These are phyloP conservation scores for Gloeostereum incarnatum DNA, from an alignment of 768 basidiomycete species.

Conservation along the genomic window DNA sequence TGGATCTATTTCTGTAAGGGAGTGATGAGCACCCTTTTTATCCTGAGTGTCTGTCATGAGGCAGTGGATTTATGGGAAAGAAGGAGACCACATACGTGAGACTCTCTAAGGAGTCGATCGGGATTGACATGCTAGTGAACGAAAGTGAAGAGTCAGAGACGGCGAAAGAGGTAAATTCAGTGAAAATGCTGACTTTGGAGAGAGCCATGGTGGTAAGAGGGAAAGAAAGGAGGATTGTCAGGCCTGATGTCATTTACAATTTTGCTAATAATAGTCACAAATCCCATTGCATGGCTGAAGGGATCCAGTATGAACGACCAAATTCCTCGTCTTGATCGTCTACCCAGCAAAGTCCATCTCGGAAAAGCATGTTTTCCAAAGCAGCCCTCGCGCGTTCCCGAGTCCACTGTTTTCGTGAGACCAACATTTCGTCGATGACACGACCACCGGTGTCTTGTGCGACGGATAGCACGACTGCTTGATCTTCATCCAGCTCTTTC, in stretches of 20 bases:
- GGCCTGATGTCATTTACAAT: no score
- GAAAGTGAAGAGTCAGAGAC: constrained; percentile 3
- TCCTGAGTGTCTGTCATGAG: constrained; percentile 23
- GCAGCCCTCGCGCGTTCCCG: constrained; percentile 66
- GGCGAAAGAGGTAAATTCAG: neutral
- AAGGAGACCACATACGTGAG: constrained; percentile 36
- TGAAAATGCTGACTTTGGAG: constrained; percentile 34
- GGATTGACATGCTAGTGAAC: constrained; percentile 53
- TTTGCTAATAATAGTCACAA: no score
- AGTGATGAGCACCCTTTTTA: constrained; percentile 28
- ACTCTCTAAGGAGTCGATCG: constrained; percentile 49
- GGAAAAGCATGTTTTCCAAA: constrained; percentile 82
- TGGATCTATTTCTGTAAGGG: constrained; percentile 23
- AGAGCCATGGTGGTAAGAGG: constrained; percentile 39
- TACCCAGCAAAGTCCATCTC: constrained; percentile 92
- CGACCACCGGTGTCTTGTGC: constrained; percentile 62
- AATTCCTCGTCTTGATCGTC: constrained; percentile 75
- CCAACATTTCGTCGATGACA: constrained; percentile 55
- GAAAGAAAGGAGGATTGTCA: constrained; percentile 3
- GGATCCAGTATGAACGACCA: constrained; percentile 77
- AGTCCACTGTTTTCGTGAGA: constrained; percentile 65
- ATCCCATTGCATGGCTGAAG: constrained; percentile 84
- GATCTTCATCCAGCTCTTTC: constrained; percentile 85
- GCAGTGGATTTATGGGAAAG: constrained; percentile 1
- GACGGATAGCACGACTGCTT: constrained; percentile 70